These are phyloP conservation scores for Tolypocladium inflatum DNA, from an alignment of 2,329 filamentous ascomycete species.

Conservation along the genomic window DNA sequence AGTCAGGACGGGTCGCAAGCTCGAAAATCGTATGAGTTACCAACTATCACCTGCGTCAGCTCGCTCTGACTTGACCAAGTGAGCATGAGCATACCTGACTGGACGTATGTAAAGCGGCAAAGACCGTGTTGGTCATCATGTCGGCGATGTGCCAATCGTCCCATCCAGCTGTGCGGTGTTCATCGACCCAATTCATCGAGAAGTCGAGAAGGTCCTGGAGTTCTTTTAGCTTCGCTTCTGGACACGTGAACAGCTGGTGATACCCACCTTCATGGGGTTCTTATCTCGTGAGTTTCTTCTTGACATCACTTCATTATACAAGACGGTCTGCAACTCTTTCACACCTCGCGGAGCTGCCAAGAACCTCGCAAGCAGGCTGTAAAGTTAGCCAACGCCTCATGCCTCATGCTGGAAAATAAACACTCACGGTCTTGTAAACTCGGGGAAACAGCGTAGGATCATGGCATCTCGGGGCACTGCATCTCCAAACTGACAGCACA, in stretches of 20 bases:
- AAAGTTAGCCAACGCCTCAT: neutral
- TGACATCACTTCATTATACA: conserved; percentile 2
- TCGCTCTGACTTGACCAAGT: neutral
- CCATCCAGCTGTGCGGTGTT: neutral
- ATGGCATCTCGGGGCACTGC: conserved; percentile 5
- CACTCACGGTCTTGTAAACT: conserved; percentile 3
- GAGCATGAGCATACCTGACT: conserved; percentile 5
- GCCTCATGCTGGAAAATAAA: neutral
- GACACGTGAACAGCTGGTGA: neutral
- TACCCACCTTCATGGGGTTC: conserved; percentile 5
- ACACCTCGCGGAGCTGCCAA: conserved; percentile 1
- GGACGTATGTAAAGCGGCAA: conserved; percentile 7
- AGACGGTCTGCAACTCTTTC: neutral
- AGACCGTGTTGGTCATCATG: conserved; percentile 6
- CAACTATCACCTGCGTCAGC: neutral
- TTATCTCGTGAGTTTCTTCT: conserved; percentile 1
- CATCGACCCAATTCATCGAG: conserved; percentile 5
- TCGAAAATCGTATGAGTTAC: conserved; percentile 7
- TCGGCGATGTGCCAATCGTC: conserved; percentile 3
- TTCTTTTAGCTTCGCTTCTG: neutral
- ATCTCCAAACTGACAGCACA: conserved; percentile 6
- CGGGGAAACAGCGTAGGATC: conserved; percentile 4
- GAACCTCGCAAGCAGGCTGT: conserved; percentile 1
- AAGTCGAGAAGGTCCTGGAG: conserved; percentile 6
- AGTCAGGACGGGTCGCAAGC: conserved; percentile 6